Evolutionary conservation across 805 yeast species (phyloP).

Genomic region (Clavispora carvajalis): DNA sequence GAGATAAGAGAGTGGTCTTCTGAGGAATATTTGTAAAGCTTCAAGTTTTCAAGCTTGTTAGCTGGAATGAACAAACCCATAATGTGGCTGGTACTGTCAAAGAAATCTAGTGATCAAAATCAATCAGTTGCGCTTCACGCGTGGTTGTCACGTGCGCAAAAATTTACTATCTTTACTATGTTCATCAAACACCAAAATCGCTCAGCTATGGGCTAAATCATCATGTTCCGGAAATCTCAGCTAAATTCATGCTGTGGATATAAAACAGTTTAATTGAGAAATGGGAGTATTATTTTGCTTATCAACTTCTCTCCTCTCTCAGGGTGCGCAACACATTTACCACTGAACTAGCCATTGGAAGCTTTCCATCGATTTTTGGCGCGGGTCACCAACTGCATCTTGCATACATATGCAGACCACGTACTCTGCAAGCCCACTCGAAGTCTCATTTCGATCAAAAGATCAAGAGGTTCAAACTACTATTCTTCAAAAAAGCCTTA

Average conservation of each 20-base stretch:
- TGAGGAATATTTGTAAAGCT: conserved; percentile 59
- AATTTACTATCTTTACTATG: neutral
- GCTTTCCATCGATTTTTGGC: neutral
- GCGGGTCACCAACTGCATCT: neutral
- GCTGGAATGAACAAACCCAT: conserved; percentile 69
- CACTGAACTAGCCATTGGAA: no score
- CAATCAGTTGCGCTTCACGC: neutral
- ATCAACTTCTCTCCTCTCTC: no score
- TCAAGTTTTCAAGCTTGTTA: conserved; percentile 46
- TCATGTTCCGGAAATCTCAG: no score
- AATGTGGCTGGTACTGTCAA: no score
- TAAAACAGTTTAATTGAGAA: no score
- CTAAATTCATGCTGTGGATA: no score
- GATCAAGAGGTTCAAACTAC: neutral
- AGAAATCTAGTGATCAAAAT: no score
- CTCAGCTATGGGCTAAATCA: neutral
- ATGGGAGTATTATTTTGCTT: no score
- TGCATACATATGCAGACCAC: neutral
- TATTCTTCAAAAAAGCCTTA: no score
- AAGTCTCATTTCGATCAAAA: neutral
- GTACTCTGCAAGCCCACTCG: neutral
- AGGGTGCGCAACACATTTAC: no score
- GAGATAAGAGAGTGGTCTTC: conserved; percentile 81
- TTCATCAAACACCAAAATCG: neutral
- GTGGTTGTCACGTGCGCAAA: neutral